A percentile compares a stretch with the other conserved stretches of the same genome.
Evolutionary conservation across 768 basidiomycete species (phyloP).

Genomic region (Obba rivulosa): DNA sequence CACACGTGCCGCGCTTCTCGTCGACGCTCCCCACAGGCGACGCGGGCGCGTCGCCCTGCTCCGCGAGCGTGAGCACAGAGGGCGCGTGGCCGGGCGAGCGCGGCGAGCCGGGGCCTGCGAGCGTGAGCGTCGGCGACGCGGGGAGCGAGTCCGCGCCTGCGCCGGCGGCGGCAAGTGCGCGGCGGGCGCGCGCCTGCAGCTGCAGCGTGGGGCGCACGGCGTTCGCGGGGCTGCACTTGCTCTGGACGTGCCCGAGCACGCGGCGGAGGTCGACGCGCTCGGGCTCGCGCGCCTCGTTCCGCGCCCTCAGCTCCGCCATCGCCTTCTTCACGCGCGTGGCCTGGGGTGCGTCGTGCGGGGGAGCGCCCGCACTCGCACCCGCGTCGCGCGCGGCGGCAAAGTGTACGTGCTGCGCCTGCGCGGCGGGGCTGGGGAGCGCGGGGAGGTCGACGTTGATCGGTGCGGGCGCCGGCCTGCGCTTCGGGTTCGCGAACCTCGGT

Average conservation of each 20-base stretch:
- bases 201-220: slow-evolving; percentile 12
- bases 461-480: background rate
- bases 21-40: background rate
- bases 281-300: no score
- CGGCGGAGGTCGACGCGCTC: slow-evolving; percentile 4
- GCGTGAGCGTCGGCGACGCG: background rate
- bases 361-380: background rate
- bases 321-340: no score
- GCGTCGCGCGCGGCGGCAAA: background rate
- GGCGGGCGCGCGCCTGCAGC: slow-evolving; percentile 2
- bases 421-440: background rate
- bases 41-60: background rate
- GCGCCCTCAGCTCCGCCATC: background rate
- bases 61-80: background rate
- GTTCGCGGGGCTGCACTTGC: slow-evolving; percentile 22
- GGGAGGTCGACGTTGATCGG: background rate
- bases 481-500: slow-evolving; percentile 8
- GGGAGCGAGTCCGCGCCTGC: slow-evolving; percentile 2
- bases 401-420: background rate
- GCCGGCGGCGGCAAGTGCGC: slow-evolving; percentile 3
- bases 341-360: background rate
- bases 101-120: background rate
- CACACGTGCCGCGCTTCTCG: background rate
- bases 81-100: background rate
- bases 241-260: slow-evolving; percentile 15